Conservation (phyloP, 1,284 basidiomycete genomes). For the Austroboletus sp. region DNA sequence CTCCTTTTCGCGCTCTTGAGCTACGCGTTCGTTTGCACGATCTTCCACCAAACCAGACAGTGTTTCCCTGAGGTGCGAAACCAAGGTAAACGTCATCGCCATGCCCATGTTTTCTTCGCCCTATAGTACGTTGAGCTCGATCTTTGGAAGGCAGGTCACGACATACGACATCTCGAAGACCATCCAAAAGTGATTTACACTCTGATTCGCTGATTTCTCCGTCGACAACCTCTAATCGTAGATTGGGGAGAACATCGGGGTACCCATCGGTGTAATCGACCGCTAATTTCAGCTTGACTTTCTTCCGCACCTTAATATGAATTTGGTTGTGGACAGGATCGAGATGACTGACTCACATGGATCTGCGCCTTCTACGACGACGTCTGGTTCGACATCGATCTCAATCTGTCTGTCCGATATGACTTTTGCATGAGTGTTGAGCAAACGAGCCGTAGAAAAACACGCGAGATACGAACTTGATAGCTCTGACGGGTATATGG, state of each 20-base stretch:
- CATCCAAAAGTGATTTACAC: slow-evolving; percentile 48
- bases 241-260: slow-evolving; percentile 70
- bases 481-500: slow-evolving; percentile 91
- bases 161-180: slow-evolving; percentile 62
- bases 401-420: slow-evolving; percentile 74
- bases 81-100: slow-evolving; percentile 96
- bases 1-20: slow-evolving; percentile 66
- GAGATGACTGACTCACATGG: slow-evolving; percentile 43
- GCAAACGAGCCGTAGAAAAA: slow-evolving; percentile 31
- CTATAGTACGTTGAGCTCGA: slow-evolving; percentile 36
- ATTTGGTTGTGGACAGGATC: slow-evolving; percentile 13
- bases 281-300: slow-evolving; percentile 71
- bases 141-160: neutral
- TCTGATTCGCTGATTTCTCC: slow-evolving; percentile 64
- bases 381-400: slow-evolving; percentile 87
- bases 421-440: slow-evolving; percentile 61
- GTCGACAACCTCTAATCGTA: slow-evolving; percentile 62
- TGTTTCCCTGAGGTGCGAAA: slow-evolving; percentile 79
- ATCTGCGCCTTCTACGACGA: slow-evolving; percentile 54
- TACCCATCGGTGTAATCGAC: slow-evolving; percentile 68
- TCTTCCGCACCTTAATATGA: slow-evolving; percentile 22
- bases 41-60: slow-evolving; percentile 59
- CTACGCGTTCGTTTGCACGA: slow-evolving; percentile 52
- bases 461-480: slow-evolving; percentile 61
- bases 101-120: slow-evolving; percentile 89